Conservation (phyloP, 2,329 filamentous ascomycete genomes). For the Paracoccidioides brasiliensis region DNA sequence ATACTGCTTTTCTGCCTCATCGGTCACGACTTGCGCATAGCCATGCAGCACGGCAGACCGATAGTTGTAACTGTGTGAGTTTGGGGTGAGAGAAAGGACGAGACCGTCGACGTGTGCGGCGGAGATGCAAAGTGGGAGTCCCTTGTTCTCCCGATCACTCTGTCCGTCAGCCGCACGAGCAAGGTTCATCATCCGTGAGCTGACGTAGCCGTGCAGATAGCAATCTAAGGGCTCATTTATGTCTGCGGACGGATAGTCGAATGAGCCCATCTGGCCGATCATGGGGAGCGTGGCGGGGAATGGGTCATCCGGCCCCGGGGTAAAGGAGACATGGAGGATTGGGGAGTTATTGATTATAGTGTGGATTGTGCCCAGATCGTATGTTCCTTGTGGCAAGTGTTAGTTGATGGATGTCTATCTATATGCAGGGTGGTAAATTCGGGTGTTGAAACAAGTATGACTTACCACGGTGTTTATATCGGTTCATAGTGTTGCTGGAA, state of each 20-base stretch:
- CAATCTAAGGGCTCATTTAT: conserved; percentile 53
- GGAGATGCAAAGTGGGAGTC: conserved; percentile 58
- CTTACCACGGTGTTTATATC: conserved; percentile 51
- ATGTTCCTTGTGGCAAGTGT: conserved; percentile 41
- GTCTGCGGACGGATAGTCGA: conserved; percentile 46
- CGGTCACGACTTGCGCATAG: conserved; percentile 53
- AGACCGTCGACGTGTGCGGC: conserved; percentile 67
- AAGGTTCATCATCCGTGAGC: conserved; percentile 60
- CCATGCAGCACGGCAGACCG: conserved; percentile 69
- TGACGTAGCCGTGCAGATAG: conserved; percentile 78
- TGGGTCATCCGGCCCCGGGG: conserved; percentile 44
- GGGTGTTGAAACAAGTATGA: not conserved
- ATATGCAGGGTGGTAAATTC: not conserved
- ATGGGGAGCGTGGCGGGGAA: conserved; percentile 72
- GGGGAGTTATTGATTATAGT: conserved; percentile 59
- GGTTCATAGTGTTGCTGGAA: conserved; percentile 52
- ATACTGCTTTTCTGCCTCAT: conserved; percentile 57
- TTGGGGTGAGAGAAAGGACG: conserved; percentile 65
- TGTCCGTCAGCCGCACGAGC: conserved; percentile 27
- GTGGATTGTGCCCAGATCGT: conserved; percentile 62
- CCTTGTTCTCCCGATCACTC: conserved; percentile 24
- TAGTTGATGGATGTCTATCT: conserved; percentile 4
- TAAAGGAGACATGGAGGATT: conserved; percentile 71
- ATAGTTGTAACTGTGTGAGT: conserved; percentile 78
- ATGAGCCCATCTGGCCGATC: conserved; percentile 73